These are phyloP conservation scores for Tanozyma kutaoensis DNA, from an alignment of 805 yeast species.

Conservation along the genomic window DNA sequence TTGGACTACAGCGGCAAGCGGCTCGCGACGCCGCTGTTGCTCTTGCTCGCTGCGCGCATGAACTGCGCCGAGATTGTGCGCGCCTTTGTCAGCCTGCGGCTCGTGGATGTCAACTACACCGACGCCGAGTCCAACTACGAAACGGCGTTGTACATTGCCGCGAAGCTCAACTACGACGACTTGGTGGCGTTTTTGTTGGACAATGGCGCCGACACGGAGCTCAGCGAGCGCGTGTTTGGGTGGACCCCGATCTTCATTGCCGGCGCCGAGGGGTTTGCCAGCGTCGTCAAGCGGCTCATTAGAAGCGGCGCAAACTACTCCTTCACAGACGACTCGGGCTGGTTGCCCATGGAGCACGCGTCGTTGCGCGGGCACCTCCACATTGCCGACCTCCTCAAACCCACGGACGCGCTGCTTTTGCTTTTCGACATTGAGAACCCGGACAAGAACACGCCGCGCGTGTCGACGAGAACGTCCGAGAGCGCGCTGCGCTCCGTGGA, in stretches of 20 bases:
- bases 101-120: constrained; percentile 50
- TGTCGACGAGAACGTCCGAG: too few relatives aligned
- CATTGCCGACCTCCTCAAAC: constrained; percentile 50
- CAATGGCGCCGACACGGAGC: constrained; percentile 58
- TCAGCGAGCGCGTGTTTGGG: constrained; percentile 67
- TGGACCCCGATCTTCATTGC: constrained; percentile 94
- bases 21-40: constrained; percentile 36
- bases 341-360: constrained; percentile 98
- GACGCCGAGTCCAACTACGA: constrained; percentile 49
- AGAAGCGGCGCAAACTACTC: constrained; percentile 39
- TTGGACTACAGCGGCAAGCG: too few relatives aligned
- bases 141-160: constrained; percentile 73
- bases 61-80: constrained; percentile 44
- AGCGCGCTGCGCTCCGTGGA: too few relatives aligned
- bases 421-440: constrained; percentile 22
- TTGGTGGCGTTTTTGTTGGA: constrained; percentile 43
- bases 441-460: constrained; percentile 17
- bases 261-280: constrained; percentile 67
- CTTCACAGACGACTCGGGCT: constrained; percentile 69
- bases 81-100: constrained; percentile 38
- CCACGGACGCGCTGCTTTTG: constrained; percentile 22
- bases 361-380: constrained; percentile 75
- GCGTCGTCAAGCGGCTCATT: constrained; percentile 43
- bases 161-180: constrained; percentile 44
- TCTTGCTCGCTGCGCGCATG: constrained; percentile 57